Conservation (phyloP, 2,329 filamentous ascomycete genomes). For the Sphaerulina vaccinii region DNA sequence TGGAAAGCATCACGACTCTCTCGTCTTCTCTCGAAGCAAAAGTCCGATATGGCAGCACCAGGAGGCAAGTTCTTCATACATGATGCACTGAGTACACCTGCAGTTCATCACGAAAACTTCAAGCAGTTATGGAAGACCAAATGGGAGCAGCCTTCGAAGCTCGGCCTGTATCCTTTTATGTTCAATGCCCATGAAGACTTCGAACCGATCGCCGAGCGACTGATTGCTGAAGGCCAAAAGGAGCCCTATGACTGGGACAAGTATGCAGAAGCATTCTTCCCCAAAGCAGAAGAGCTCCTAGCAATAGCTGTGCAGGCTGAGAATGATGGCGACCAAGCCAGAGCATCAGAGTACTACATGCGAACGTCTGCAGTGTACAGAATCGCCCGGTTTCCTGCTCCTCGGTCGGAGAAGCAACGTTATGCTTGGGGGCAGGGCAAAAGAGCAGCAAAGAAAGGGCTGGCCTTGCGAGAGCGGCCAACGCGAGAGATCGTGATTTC, state of each 20-base stretch:
- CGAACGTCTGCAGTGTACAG: slow-evolving; percentile 71
- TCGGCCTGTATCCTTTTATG: slow-evolving; percentile 65
- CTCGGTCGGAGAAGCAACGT: slow-evolving; percentile 52
- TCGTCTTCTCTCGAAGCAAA: not conserved
- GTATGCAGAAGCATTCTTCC: slow-evolving; percentile 63
- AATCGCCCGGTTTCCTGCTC: slow-evolving; percentile 67
- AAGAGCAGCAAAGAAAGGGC: slow-evolving; percentile 58
- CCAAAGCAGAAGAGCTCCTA: slow-evolving; percentile 59
- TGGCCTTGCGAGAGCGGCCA: slow-evolving; percentile 53
- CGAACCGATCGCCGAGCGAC: slow-evolving; percentile 63
- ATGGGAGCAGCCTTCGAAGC: slow-evolving; percentile 63
- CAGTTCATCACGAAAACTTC: slow-evolving; percentile 49
- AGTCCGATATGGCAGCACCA: slow-evolving; percentile 26
- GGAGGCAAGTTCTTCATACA: slow-evolving; percentile 46
- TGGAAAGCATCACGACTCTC: not conserved
- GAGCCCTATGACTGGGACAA: slow-evolving; percentile 62
- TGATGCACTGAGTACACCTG: slow-evolving; percentile 43
- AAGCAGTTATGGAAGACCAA: slow-evolving; percentile 67
- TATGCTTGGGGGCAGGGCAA: slow-evolving; percentile 67
- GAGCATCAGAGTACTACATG: slow-evolving; percentile 63
- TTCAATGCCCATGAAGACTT: slow-evolving; percentile 69
- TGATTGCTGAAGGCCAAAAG: slow-evolving; percentile 62
- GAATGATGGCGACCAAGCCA: slow-evolving; percentile 47
- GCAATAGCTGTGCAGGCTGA: slow-evolving; percentile 52
- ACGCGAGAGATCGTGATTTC: slow-evolving; percentile 63